Base-by-base conservation (phyloP, 2,329 filamentous ascomycete genomes). In the Claviceps arundinis region DNA sequence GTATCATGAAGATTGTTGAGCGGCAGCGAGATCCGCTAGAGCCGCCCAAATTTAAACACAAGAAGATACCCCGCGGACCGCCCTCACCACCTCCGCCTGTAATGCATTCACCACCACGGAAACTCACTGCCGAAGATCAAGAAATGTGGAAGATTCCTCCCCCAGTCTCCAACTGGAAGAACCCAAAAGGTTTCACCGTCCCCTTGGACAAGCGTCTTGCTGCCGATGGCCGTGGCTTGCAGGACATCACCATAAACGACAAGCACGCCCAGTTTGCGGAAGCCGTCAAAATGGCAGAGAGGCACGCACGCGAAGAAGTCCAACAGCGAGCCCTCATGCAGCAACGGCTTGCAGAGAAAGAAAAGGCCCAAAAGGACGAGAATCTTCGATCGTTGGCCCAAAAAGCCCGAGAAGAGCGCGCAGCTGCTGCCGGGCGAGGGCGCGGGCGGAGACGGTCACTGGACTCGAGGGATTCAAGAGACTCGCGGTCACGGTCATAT, bases 1-100 rank as follows among this genome's bases (percentile, higher is more conserved):
- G 93, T 14, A 95, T 98, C 58, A 94, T 98, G 81, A 97, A 97
- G 74, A 97, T 98, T 69, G 89, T 96, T 40, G 89, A 96, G 67
- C 78, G 89, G 52, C 91, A 97, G 67, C 78, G 85, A 59, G 93
- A 98, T 69, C 93, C 93, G 0, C 87, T 96, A 85, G 91, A 96
- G 64, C 93, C 93, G 1, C 91, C 93, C 2, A 97, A 96, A 64
- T 96, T 97, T 73, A 97, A 97, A 70, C 89, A 96, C 72, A 97
- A 97, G 76, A 95, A 96, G 72, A 95, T 98, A 53, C 91, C 91
- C 9, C 81, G 89, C 60, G 90, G 91, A 38, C 90, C 93, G 9
- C 90, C 91, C 0, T 93, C 86, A 49, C 93, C 93, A 3, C 93
- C 93, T 1, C 88, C 93, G 16, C 93, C 93, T 2, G 82, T 98